phyloP scores from a whole-genome alignment of 176 grass and related monocot genomes.

The Oryza punctata region DNA sequence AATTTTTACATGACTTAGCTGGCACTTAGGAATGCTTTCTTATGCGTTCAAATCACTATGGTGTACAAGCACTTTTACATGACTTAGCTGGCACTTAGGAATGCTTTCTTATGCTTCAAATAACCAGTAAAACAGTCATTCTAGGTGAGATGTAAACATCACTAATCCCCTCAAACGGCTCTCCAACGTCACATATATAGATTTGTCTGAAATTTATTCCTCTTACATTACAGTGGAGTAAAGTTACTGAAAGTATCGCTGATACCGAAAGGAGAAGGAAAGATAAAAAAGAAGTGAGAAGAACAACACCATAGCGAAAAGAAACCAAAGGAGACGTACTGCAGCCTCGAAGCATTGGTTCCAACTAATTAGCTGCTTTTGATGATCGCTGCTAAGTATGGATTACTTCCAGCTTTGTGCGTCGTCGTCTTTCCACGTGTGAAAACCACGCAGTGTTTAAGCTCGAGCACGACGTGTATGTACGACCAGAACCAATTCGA shows the following conservation, averaged over 20 bases:
- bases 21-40: slow-evolving; percentile 9
- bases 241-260: slow-evolving; percentile 46
- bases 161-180: neutral
- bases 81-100: slow-evolving; percentile 26
- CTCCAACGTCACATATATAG: neutral
- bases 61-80: slow-evolving; percentile 24
- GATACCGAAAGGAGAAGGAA: slow-evolving; percentile 28
- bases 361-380: slow-evolving; percentile 48
- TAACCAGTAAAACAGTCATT: neutral
- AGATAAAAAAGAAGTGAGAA: neutral
- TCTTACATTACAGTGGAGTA: slow-evolving; percentile 45
- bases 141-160: slow-evolving; percentile 52
- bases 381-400: neutral
- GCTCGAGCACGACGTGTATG: slow-evolving; percentile 25
- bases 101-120: slow-evolving; percentile 3
- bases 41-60: slow-evolving; percentile 23
- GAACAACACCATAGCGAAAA: slow-evolving; percentile 21
- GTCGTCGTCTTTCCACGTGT: slow-evolving; percentile 39
- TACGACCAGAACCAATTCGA: slow-evolving; percentile 6
- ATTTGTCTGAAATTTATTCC: slow-evolving; percentile 3
- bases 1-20: slow-evolving; percentile 32
- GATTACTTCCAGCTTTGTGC: neutral
- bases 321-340: neutral
- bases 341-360: slow-evolving; percentile 25
- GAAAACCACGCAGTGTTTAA: slow-evolving; percentile 19